Evolutionary conservation across 768 basidiomycete species (phyloP), one percentile per base, ranked within the genome.

Genomic region (Agaricus sinodeliciosus): DNA sequence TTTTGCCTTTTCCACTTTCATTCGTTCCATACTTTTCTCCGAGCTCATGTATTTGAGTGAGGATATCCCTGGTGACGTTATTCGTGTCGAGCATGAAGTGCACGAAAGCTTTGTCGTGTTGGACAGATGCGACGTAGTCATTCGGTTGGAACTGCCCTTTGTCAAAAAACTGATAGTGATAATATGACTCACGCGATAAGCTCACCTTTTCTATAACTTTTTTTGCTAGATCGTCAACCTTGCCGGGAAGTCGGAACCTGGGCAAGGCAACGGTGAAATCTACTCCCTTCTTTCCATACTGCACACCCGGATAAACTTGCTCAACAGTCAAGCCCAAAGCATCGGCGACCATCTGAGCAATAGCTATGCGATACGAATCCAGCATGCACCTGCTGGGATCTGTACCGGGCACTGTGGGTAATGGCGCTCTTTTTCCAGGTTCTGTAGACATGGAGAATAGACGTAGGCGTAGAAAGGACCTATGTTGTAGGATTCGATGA

Each of bases 231-330:
- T 86, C 85, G 40, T 93, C 87, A 0, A 87, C 77, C 63, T 93
- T 93, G 16, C 83, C 92, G 7, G 85, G 84, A 22, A 95, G 71
- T 51, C 90, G 77, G 71, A 94, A 97, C 57, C 94, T 80, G n/a
- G 94, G 90, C 45, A 97, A 68, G 0, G 95, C 93, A 16, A 97
- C 80, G 0, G 88, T 87, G 60, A 96, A 93, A 70, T 98, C 95
- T 41, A 79, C 84, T n/a, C 89, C 91, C 69, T 94, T 94, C 70
- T 94, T 92, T 34, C 90, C 91, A 57, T 86, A 89, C 65, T 94
- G 87, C 0, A 96, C 86, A 18, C 90, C 94, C 19, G 77, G 65
- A 68, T 90, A 96, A 0, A 84, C 91, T 61, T 90, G 82, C 37
- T 89, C 87, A 25, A 91, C 55, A 0, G 85, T 75, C 48, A 95